Evolutionary conservation across 192 early-diverging fungal species (phyloP), one percentile per base, ranked within the genome.

Genomic region (Funneliformis mosseae): DNA sequence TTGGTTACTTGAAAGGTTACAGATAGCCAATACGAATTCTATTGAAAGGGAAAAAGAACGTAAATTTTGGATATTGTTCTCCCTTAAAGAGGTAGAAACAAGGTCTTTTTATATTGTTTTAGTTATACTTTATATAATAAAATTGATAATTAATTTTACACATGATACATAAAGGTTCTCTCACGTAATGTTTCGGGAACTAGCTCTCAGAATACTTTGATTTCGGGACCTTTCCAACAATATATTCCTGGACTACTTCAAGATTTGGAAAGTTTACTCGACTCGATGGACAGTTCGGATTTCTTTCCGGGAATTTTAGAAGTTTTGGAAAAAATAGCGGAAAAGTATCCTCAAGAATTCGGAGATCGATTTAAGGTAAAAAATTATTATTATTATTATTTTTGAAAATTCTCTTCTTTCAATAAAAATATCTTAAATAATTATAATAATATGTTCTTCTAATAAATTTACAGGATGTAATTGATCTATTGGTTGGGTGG

Each of bases 401-500:
- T n/a, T n/a, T n/a, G n/a, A n/a, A n/a, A n/a, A n/a, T n/a, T n/a
- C n/a, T n/a, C n/a, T n/a, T n/a, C n/a, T n/a, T n/a, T n/a, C n/a
- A n/a, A 28, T 60, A 59, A 42, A 6, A 42, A 14, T n/a, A n/a
- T 42, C 11, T 21, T 76, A 23, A n/a, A 18, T 39, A 21, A 18
- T 38, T 10, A 11, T 63, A n/a, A 7, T 23, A 8, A 41, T 18
- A 41, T 9, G 3, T 70, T 69, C 8, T 38, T 38, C 3, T 18
- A 38, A 76, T 18, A 7, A 39, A 64, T 55, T 5, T 21, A 25
- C 82, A 90, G 86, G 84, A 83, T 50, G 84, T 94, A 67, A 81
- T 94, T 60, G 90, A 93, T 85, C 81, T 93, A 28, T 85, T 95
- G 21, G 87, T 93, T 28, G 93, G 91, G 12, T 94, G 94, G 93